Base-by-base conservation (phyloP, 2,329 filamentous ascomycete genomes). In the Rachicladosporium sp. region DNA sequence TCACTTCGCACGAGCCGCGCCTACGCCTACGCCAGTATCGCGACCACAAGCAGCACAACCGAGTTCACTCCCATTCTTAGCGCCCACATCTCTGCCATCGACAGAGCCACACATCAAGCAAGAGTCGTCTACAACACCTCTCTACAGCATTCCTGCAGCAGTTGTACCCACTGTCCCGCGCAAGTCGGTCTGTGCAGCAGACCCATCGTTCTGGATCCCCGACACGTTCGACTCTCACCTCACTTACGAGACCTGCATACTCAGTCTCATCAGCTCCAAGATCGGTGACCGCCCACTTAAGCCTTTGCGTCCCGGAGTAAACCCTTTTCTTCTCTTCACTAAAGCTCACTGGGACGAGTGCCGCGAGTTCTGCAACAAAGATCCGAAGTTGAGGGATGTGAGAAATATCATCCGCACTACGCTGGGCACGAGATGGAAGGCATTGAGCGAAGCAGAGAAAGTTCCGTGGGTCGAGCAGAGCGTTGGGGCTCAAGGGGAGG, bases 381-480 rank as follows among this genome's bases (percentile, higher is more conserved):
- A 27, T 80, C 78, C 37, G 74, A 75, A 8, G 33, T 78, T 80
- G 4, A 93, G 86, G 50, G 73, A 72, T 2, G 65, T 69, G 2
- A 70, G 74, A 32, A 71, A 78, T 52, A 85, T 93, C 54, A 82
- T 96, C 41, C 82, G 91, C 29, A 75, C 79, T 37, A 85, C 87
- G 57, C 76, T 91, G 7, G 88, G 88, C 21, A 80, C 82, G 55
- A 88, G 91, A 79, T 98, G 91, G 91, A 84, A 82, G 50, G 81
- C 83, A 36, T 78, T 83, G 0, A 63, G 70, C 2, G 69, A 76
- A 4, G 82, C 82, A 33, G 73, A 78, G 50, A 84, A 81, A 54
- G 71, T 73, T 55, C 88, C 87, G 1, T 96, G 83, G 53, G 73
- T 88, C 36, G 79, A 86, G 21, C 72, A 80, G 56, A 83, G 82